Evolutionary conservation across 805 yeast species (phyloP), one percentile per base, ranked within the genome.

Genomic region (Yamadazyma scolyti): DNA sequence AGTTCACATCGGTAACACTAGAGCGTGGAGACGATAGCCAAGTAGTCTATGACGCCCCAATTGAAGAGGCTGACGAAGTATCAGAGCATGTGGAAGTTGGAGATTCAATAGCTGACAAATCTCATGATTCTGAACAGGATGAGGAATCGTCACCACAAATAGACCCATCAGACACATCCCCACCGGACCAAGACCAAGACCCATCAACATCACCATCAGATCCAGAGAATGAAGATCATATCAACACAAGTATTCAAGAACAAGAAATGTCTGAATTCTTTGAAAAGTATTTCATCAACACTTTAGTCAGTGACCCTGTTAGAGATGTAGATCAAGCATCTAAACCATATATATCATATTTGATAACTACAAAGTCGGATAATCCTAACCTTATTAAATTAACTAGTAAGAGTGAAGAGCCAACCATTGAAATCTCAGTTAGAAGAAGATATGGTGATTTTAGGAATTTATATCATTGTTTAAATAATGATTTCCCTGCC

Each of bases 361-460:
- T 81, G 23, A 64, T 87, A 16, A 71, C 79, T 19, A 76, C 93
- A 1, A 58, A 63, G 28, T 71, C 89, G 1, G 69, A 80, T 48
- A 72, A 75, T 45, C 83, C 89, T 1, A 68, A 68, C 4, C 73
- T 83, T 34, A 41, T 55, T 28, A 52, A 54, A 34, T 48, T 65
- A 20, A 38, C 53, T 13, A 36, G 47, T 2, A 46, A 39, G 10
- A 41, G 45, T 27, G 37, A 62, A 22, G 42, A 37, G 0, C 33
- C 32, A 9, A 33, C 36, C 9, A 38, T 60, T 2, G 55, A 56
- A n/a, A 66, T 74, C 33, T 58, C 61, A 15, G 79, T 82, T 3
- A 69, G 94, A 27, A 71, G 97, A 46, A 70, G 98, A 30, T 90
- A 85, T 56, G 83, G 90, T 4, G 97, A 93, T 56, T 86, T 90